A percentile compares a stretch with the other conserved stretches of the same genome.
These are phyloP conservation scores for Globisporangium viniferum DNA, from an alignment of 352 stramenopile species.

Conservation along the genomic window DNA sequence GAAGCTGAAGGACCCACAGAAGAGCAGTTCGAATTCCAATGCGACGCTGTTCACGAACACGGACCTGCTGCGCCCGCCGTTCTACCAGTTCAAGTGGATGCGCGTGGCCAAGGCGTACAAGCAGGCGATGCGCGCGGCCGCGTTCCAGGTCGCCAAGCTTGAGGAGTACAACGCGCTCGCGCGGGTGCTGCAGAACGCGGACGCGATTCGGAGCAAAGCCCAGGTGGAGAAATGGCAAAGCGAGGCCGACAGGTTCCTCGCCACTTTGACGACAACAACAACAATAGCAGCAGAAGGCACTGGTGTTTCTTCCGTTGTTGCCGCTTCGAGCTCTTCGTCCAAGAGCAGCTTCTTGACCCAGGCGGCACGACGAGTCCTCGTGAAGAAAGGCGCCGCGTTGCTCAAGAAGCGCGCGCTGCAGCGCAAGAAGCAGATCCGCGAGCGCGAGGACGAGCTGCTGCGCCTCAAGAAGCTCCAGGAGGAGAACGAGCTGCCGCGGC, in stretches of 20 bases:
- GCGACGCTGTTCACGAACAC: conserved; percentile 37
- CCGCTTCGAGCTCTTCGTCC: background rate
- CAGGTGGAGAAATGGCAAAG: conserved; percentile 54
- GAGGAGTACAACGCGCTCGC: conserved; percentile 63
- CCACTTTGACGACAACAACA: too few relatives aligned
- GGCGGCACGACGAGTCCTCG: conserved; percentile 38
- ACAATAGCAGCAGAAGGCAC: conserved; percentile 16
- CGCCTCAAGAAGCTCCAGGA: conserved; percentile 40
- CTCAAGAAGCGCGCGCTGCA: conserved; percentile 35
- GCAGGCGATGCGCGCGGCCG: conserved; percentile 30
- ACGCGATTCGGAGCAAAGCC: conserved; percentile 40
- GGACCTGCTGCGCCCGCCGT: conserved; percentile 49
- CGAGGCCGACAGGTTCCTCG: conserved; percentile 36
- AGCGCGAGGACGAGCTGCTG: conserved; percentile 49
- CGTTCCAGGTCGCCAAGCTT: conserved; percentile 51
- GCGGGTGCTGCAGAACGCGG: conserved; percentile 38
- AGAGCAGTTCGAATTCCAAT: background rate
- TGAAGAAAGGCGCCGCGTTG: conserved; percentile 43
- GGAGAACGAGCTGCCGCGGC: conserved; percentile 32
- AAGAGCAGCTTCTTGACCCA: conserved; percentile 17
- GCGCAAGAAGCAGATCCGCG: conserved; percentile 46
- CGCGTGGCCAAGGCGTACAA: conserved; percentile 49
- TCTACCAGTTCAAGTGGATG: conserved; percentile 53
- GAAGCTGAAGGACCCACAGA: conserved; percentile 16
- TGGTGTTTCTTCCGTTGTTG: background rate